Evolutionary conservation across 352 stramenopile genomes (phyloP).

Genomic region (Phytophthora colocasiae): DNA sequence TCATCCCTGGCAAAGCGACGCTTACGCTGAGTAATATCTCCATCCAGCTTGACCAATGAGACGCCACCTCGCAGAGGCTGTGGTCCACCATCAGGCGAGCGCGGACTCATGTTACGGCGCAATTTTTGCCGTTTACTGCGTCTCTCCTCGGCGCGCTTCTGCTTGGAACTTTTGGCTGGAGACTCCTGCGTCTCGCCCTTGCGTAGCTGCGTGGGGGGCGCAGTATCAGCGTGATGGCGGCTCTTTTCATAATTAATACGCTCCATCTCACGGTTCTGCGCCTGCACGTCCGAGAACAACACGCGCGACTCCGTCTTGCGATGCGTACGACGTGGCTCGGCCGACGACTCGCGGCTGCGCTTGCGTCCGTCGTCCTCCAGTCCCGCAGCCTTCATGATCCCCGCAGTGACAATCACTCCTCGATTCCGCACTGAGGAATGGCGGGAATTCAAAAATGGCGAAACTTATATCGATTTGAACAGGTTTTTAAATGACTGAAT

Average conservation of each 20-base stretch:
- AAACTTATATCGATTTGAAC: slow-evolving; percentile 10
- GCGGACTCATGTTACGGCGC: slow-evolving; percentile 52
- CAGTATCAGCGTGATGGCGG: slow-evolving; percentile 11
- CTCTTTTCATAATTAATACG: slow-evolving; percentile 47
- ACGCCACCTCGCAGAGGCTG: slow-evolving; percentile 30
- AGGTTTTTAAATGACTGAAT: neutral
- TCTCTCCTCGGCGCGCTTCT: slow-evolving; percentile 58
- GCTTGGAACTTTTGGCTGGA: slow-evolving; percentile 38
- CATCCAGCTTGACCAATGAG: slow-evolving; percentile 35
- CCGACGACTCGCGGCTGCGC: slow-evolving; percentile 8
- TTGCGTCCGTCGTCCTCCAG: slow-evolving; percentile 15
- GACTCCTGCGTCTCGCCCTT: slow-evolving; percentile 49
- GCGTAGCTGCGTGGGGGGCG: slow-evolving; percentile 28
- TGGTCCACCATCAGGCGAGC: slow-evolving; percentile 49
- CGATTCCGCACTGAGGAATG: neutral
- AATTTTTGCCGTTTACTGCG: slow-evolving; percentile 56
- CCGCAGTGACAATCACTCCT: slow-evolving; percentile 6
- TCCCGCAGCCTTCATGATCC: neutral
- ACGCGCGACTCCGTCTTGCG: slow-evolving; percentile 48
- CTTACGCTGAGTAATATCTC: slow-evolving; percentile 10
- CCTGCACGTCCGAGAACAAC: slow-evolving; percentile 60
- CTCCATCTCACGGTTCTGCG: slow-evolving; percentile 61
- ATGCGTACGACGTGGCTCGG: slow-evolving; percentile 25
- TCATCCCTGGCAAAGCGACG: slow-evolving; percentile 38
- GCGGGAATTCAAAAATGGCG: slow-evolving; percentile 1